Percentiles rank a stretch among this genome's conserved stretches.
Conservation (phyloP, 2,329 filamentous ascomycete species). For the Diaporthe sp. region DNA sequence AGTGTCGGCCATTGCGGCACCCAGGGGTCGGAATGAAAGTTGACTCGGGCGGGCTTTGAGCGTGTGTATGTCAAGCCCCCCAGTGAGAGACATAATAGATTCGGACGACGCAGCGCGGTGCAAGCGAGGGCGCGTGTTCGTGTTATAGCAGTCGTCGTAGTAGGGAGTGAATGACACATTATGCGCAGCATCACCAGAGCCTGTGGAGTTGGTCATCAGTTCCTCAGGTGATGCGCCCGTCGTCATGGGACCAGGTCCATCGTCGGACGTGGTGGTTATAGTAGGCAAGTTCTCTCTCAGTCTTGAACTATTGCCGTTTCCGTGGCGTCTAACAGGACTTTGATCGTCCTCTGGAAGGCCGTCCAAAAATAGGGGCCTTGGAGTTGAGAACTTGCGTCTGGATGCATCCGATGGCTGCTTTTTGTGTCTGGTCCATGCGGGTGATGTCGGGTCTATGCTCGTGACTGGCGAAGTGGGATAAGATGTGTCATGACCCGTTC, state of each 20-base stretch:
- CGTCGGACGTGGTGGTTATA: conserved; percentile 50
- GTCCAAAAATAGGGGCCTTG: conserved; percentile 50
- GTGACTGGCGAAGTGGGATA: conserved; percentile 87
- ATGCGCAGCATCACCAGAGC: conserved; percentile 39
- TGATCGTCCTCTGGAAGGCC: conserved; percentile 41
- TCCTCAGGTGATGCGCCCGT: conserved; percentile 52
- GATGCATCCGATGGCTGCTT: conserved; percentile 72
- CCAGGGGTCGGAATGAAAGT: conserved; percentile 70
- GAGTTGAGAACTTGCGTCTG: conserved; percentile 59
- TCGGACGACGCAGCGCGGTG: conserved; percentile 82
- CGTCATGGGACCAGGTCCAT: conserved; percentile 48
- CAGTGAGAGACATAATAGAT: conserved; percentile 87
- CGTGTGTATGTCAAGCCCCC: conserved; percentile 91
- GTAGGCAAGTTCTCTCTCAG: conserved; percentile 47
- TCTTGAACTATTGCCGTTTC: conserved; percentile 8
- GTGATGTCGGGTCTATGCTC: conserved; percentile 77
- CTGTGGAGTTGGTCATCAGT: conserved; percentile 51
- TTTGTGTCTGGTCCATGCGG: conserved; percentile 66
- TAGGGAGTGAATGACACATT: conserved; percentile 33
- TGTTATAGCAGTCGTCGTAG: conserved; percentile 48
- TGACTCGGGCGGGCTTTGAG: conserved; percentile 83
- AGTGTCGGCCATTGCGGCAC: conserved; percentile 67
- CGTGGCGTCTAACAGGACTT: conserved; percentile 42
- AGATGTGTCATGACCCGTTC: conserved; percentile 76
- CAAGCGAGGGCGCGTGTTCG: conserved; percentile 51